Conservation (phyloP, 352 stramenopile species). For the Pythium utonaiense region DNA sequence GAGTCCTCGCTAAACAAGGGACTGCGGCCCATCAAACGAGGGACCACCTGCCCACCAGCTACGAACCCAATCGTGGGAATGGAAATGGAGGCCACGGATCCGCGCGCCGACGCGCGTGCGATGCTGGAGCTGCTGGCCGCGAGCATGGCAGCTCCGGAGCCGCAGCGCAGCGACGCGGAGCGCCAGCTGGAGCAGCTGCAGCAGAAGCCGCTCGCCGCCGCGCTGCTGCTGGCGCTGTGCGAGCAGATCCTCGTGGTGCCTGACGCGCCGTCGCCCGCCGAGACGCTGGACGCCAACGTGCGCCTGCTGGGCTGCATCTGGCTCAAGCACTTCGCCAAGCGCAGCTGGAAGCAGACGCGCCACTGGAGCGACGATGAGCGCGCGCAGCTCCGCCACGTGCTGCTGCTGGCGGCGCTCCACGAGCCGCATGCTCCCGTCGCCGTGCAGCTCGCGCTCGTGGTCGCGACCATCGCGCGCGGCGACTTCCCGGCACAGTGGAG, state of each 20-base stretch:
- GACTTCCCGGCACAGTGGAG: constrained; percentile 75
- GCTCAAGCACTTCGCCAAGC: constrained; percentile 73
- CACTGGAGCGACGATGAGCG: constrained; percentile 41
- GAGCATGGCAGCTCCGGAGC: constrained; percentile 38
- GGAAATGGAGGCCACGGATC: constrained; percentile 16
- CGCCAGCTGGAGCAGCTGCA: constrained; percentile 55
- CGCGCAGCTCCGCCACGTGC: constrained; percentile 36
- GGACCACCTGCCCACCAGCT: constrained; percentile 22
- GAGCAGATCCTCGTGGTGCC: constrained; percentile 41
- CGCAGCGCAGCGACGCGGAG: constrained; percentile 47
- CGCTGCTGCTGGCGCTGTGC: constrained; percentile 45
- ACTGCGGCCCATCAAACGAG: constrained; percentile 9
- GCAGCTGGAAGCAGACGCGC: constrained; percentile 34
- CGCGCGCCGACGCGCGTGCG: background rate
- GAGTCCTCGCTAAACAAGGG: background rate
- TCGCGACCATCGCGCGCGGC: constrained; percentile 61
- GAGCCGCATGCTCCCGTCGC: constrained; percentile 53
- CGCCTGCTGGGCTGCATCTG: constrained; percentile 68
- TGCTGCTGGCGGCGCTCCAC: constrained; percentile 68
- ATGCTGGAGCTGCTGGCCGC: constrained; percentile 52
- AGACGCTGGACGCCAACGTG: constrained; percentile 38
- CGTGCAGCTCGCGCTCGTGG: constrained; percentile 58
- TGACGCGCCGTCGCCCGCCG: constrained; percentile 25
- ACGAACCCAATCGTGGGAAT: background rate
- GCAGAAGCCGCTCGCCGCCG: constrained; percentile 21